Evolutionary conservation across 371 early-diverging fungal species (phyloP).

Genomic region (Haplosporangium sp.): DNA sequence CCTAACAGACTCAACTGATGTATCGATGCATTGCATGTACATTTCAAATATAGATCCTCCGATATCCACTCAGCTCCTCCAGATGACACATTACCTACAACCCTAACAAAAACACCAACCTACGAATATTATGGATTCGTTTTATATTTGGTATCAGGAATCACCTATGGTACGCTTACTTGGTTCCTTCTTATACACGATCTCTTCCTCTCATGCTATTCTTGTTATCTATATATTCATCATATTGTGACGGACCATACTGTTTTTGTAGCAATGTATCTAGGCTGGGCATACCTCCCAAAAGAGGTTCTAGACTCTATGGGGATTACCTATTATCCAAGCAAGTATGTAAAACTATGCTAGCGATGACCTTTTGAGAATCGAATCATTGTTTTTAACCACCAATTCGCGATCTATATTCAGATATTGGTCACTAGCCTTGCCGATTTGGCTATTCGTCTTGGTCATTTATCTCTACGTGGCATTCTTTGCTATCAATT

Average conservation of each 20-base stretch:
- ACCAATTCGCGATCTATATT: background rate
- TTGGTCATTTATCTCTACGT: conserved; percentile 78
- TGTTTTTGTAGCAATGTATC: conserved; percentile 63
- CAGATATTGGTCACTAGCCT: conserved; percentile 83
- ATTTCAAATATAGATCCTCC: conserved; percentile 7
- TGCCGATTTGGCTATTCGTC: conserved; percentile 80
- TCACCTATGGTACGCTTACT: conserved; percentile 65
- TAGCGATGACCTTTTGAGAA: background rate
- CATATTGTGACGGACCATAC: no score
- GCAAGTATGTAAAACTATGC: conserved; percentile 57
- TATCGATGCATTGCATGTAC: no score
- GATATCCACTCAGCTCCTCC: conserved; percentile 23
- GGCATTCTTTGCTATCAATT: conserved; percentile 72
- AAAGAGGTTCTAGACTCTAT: conserved; percentile 75
- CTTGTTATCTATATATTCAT: no score
- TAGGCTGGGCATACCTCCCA: conserved; percentile 88
- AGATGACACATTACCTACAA: conserved; percentile 56
- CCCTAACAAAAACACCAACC: conserved; percentile 74
- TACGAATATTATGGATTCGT: conserved; percentile 91
- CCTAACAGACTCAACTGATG: no score
- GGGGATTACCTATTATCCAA: conserved; percentile 86
- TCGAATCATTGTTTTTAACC: background rate
- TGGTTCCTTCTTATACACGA: background rate
- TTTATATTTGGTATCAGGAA: conserved; percentile 83
- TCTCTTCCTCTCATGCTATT: background rate